phyloP scores from a whole-genome alignment of 495 filamentous ascomycete species.

The Lepidopterella palustris region DNA sequence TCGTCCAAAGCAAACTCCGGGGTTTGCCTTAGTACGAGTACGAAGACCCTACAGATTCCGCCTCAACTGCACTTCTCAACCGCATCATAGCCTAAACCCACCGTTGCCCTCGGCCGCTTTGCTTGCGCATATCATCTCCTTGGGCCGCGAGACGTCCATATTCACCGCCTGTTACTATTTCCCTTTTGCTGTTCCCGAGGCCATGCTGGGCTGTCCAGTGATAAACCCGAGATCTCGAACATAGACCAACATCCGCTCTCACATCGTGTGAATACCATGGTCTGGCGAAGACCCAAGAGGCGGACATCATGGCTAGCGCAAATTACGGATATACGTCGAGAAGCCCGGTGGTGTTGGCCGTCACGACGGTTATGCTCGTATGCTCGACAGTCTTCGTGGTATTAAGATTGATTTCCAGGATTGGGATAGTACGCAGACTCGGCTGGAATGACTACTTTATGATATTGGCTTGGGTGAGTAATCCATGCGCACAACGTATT shows the following conservation, averaged over 20 bases:
- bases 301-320: slow-evolving; percentile 13
- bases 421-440: slow-evolving; percentile 62
- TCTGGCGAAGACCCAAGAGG: not conserved
- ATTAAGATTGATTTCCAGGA: slow-evolving; percentile 63
- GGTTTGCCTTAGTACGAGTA: not conserved
- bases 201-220: not conserved
- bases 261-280: slow-evolving; percentile 1
- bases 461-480: slow-evolving; percentile 67
- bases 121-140: not conserved
- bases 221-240: not conserved
- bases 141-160: not conserved
- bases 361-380: slow-evolving; percentile 63
- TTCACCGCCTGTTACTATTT: not conserved
- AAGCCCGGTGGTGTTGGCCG: slow-evolving; percentile 61
- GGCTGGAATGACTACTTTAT: slow-evolving; percentile 80
- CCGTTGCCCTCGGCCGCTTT: not conserved
- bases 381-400: slow-evolving; percentile 65
- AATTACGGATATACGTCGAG: slow-evolving; percentile 32
- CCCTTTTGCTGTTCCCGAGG: not conserved
- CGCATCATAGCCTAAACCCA: not conserved
- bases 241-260: not conserved
- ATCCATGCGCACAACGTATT: not conserved
- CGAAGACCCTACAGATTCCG: not conserved
- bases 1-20: not conserved
- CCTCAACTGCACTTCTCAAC: not conserved